These are phyloP conservation scores for Pistacia vera DNA, from an alignment of 345 rosid genomes.

Conservation along the genomic window DNA sequence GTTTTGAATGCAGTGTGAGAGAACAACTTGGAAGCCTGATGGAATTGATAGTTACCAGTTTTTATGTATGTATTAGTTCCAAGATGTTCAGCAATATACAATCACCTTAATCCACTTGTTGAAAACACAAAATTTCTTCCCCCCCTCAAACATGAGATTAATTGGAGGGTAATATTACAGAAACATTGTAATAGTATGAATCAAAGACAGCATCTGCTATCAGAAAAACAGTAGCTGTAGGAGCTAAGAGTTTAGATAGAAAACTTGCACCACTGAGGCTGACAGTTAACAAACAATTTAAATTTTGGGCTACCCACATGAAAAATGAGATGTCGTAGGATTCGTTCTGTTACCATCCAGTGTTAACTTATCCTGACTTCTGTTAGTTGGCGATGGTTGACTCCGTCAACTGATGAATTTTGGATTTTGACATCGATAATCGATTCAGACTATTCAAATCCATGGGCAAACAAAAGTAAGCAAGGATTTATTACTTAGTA, in stretches of 20 bases:
- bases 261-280: neutral
- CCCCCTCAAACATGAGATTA: neutral
- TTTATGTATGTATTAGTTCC: neutral
- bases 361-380: neutral
- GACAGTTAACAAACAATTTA: neutral
- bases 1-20: neutral
- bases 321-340: neutral
- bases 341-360: neutral
- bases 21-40: neutral
- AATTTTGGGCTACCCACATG: neutral
- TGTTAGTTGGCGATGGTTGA: too few relatives aligned
- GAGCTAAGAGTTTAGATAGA: neutral
- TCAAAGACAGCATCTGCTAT: neutral
- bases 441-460: neutral
- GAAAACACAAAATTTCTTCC: neutral
- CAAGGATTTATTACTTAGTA: too few relatives aligned
- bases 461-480: neutral
- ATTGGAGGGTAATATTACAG: neutral
- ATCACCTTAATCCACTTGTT: neutral
- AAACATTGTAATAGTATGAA: neutral
- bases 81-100: neutral
- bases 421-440: neutral
- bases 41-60: too few relatives aligned
- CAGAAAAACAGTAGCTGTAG: neutral
- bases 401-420: neutral